Base-by-base conservation (phyloP, 129 eudicot species). In the Apium graveolens region DNA sequence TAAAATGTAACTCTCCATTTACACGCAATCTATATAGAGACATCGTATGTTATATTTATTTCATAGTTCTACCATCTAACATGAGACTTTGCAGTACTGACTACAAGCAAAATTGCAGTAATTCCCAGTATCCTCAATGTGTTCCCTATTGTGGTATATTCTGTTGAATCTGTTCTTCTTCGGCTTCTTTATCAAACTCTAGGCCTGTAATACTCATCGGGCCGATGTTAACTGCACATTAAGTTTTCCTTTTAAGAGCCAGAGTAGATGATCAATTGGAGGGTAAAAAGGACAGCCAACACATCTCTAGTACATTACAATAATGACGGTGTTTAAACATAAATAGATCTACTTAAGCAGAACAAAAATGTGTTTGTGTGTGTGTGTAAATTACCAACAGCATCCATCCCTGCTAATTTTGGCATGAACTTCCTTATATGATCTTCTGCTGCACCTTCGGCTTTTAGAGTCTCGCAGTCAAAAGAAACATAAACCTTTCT, bases 391-490 rank as follows among this genome's bases (percentile, higher is more conserved):
- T 84, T 87, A 96, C 99, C 97, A 49, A 96, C 92, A 78, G 99
- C 99, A 87, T 92, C 96, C 89, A 89, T 86, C 85, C 99, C 97
- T 55, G 80, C 85, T 87, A 92, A 82, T 81, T 96, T 92, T 37
- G 97, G 97, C 97, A 96, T 88, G 84, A 90, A 96, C 78, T 87
- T 82, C 80, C 41, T 85, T 77, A 90, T 85, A 87, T 96, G 99
- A 42, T 90, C 97, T 85, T 96, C 97, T n/a, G 97, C 99, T 83
- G 92, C 93, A 78, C 90, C 80, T 60, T 92, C 97, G 11, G 99
- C 92, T 87, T 96, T 96, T 70, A 96, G 93, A 24, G 97, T 88
- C 84, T 89, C 96, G 83, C 99, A 96, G 57, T 83, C 91, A 21
- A 96, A 96, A 76, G 96, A 90, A 79, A 96, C 82, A 24, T 73